These are phyloP conservation scores for Beauveria pseudobassiana DNA, from an alignment of 2,329 filamentous ascomycete genomes.

Conservation along the genomic window DNA sequence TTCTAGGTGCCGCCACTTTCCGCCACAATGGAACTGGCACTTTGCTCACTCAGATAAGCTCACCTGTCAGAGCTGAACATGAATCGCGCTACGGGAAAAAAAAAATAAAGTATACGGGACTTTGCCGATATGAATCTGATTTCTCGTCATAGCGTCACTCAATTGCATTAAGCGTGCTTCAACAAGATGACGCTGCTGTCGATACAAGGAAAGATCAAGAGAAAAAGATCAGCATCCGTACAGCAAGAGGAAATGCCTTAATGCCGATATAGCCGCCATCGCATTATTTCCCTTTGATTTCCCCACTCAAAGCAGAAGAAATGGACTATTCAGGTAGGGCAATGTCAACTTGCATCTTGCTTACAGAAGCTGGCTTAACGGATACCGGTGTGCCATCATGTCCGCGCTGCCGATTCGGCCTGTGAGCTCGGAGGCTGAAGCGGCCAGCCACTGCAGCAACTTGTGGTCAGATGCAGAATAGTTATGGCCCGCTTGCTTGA, in stretches of 20 bases:
- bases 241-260: background rate
- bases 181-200: background rate
- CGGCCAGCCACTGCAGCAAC: background rate
- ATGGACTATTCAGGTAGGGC: background rate
- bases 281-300: background rate
- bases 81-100: background rate
- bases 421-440: background rate
- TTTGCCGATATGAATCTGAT: background rate
- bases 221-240: background rate
- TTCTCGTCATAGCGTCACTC: background rate
- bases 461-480: background rate
- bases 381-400: background rate
- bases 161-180: background rate
- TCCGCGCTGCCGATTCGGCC: background rate
- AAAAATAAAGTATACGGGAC: background rate
- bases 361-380: too few species aligned
- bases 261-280: slow-evolving; percentile 1
- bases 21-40: background rate
- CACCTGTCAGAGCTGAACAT: background rate
- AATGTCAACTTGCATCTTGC: background rate
- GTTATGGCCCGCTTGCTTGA: background rate
- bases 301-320: background rate
- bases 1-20: background rate
- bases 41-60: background rate
- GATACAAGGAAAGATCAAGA: background rate